These are phyloP conservation scores for Fraxinus cuspidata DNA, from an alignment of 257 asterid species.

Conservation along the genomic window DNA sequence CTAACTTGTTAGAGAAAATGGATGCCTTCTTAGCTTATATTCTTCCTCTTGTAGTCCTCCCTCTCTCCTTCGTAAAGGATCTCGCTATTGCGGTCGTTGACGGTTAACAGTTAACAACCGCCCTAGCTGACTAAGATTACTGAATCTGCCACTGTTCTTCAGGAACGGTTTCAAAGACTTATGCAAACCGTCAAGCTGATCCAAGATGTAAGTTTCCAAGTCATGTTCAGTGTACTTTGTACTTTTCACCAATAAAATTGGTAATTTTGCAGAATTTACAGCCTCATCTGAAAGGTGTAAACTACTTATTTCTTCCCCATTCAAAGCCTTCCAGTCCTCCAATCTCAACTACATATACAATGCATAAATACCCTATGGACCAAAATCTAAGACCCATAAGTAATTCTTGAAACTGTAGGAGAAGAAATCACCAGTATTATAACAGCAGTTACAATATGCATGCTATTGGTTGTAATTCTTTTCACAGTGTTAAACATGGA, in stretches of 20 bases:
- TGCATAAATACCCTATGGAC: slow-evolving; percentile 52
- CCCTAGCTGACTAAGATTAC: too few species aligned
- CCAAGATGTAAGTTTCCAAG: slow-evolving; percentile 49
- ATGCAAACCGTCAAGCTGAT: slow-evolving; percentile 53
- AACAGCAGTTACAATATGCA: slow-evolving; percentile 89
- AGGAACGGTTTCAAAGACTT: slow-evolving; percentile 45
- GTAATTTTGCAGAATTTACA: slow-evolving; percentile 21
- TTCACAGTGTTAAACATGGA: slow-evolving; percentile 63
- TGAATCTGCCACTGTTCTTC: slow-evolving; percentile 4
- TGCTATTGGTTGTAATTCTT: slow-evolving; percentile 75
- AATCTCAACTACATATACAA: background rate
- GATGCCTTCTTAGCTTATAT: slow-evolving; percentile 38
- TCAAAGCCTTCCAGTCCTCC: background rate
- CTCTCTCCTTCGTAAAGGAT: slow-evolving; percentile 23
- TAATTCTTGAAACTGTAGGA: slow-evolving; percentile 70
- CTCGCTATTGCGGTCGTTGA: too few species aligned
- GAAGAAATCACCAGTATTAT: slow-evolving; percentile 86
- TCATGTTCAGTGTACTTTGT: slow-evolving; percentile 65
- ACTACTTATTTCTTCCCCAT: background rate
- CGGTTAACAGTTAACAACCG: too few species aligned
- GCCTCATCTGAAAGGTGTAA: background rate
- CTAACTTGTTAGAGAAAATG: slow-evolving; percentile 18
- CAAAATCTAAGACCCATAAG: slow-evolving; percentile 51
- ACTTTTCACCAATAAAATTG: slow-evolving; percentile 42
- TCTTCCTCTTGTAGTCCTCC: slow-evolving; percentile 42